phyloP scores from a whole-genome alignment of 1,284 basidiomycete species.

The Pyrrhoderma noxium region DNA sequence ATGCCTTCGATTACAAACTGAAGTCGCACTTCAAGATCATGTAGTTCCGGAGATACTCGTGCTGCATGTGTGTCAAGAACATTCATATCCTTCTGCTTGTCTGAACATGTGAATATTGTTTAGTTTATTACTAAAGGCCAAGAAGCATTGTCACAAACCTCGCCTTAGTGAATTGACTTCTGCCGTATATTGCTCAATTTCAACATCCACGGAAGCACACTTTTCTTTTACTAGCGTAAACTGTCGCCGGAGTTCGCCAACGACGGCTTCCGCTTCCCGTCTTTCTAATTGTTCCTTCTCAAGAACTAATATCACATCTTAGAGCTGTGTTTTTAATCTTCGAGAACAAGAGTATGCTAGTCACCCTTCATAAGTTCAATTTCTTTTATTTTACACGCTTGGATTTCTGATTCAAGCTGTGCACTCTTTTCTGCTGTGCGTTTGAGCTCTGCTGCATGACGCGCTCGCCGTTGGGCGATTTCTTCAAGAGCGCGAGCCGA shows the following conservation, averaged over 20 bases:
- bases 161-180: conserved; percentile 49
- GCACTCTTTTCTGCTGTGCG: conserved; percentile 47
- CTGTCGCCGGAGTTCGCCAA: conserved; percentile 56
- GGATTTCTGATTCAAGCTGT: conserved; percentile 56
- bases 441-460: conserved; percentile 53
- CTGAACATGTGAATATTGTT: conserved; percentile 28
- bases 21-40: conserved; percentile 49
- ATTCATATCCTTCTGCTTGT: conserved; percentile 61
- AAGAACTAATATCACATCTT: conserved; percentile 38
- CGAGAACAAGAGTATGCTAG: neutral
- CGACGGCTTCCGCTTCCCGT: conserved; percentile 57
- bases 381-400: conserved; percentile 62
- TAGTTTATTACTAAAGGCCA: neutral
- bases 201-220: conserved; percentile 48
- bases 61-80: conserved; percentile 55
- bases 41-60: conserved; percentile 48
- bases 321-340: neutral
- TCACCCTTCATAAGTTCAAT: conserved; percentile 63
- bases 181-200: conserved; percentile 62
- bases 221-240: conserved; percentile 53
- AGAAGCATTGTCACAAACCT: conserved; percentile 34
- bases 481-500: conserved; percentile 56
- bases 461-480: conserved; percentile 52
- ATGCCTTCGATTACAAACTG: conserved; percentile 71
- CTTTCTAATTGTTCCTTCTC: conserved; percentile 63